Conservation (phyloP, 805 yeast species). For the Ogataea parapolymorpha region DNA sequence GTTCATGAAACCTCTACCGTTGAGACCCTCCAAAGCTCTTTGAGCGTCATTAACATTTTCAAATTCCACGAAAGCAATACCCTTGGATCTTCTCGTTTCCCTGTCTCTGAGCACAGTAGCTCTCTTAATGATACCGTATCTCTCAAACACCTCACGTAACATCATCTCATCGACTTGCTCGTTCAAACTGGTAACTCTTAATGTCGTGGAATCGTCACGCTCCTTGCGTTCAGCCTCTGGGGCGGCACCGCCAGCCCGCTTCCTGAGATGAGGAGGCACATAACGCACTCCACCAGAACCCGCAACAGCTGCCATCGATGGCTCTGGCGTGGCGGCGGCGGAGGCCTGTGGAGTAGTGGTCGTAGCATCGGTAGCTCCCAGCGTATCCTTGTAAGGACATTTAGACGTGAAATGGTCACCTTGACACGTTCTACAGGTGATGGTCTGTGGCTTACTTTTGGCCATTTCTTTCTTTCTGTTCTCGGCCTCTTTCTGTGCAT, state of each 20-base stretch:
- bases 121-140: conserved; percentile 67
- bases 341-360: conserved; percentile 20
- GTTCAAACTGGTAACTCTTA: conserved; percentile 89
- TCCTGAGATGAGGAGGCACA: conserved; percentile 61
- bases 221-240: conserved; percentile 38
- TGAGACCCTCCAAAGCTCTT: conserved; percentile 66
- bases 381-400: conserved; percentile 93
- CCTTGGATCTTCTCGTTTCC: conserved; percentile 92
- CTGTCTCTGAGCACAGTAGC: conserved; percentile 83
- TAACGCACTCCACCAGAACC: conserved; percentile 38
- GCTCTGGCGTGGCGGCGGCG: conserved; percentile 15
- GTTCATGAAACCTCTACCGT: conserved; percentile 91
- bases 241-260: conserved; percentile 35
- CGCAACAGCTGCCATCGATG: conserved; percentile 5
- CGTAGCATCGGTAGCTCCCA: conserved; percentile 45
- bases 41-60: conserved; percentile 67
- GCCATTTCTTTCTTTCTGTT: conserved; percentile 43
- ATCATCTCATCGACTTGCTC: conserved; percentile 78
- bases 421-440: conserved; percentile 84
- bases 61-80: conserved; percentile 91
- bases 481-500: conserved; percentile 67
- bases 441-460: conserved; percentile 55
- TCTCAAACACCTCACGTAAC: conserved; percentile 69
- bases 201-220: conserved; percentile 82
- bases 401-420: conserved; percentile 91